Conservation (phyloP, 176 grass and related monocot species). For the Bolboschoenus planiculmis region DNA sequence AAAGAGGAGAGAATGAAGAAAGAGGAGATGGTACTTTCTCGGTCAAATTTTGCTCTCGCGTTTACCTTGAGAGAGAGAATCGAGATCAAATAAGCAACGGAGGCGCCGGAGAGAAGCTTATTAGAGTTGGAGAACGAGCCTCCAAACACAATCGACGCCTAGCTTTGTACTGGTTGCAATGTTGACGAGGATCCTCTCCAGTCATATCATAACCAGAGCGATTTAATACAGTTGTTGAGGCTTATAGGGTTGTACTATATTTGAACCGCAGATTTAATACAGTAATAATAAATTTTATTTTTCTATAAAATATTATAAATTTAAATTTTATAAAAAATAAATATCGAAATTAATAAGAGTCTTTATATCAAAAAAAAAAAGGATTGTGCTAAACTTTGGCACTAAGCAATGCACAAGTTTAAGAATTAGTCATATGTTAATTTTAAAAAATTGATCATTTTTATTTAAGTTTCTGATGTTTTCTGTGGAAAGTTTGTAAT, state of each 20-base stretch:
- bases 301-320: no score
- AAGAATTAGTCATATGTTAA: background rate
- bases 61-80: slow-evolving; percentile 23
- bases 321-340: no score
- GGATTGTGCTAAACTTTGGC: no score
- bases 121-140: background rate
- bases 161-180: slow-evolving; percentile 4
- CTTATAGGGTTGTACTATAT: no score
- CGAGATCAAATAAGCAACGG: background rate
- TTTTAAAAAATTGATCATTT: background rate
- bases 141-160: background rate
- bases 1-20: background rate
- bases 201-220: background rate
- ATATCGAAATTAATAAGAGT: no score
- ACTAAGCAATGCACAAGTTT: background rate
- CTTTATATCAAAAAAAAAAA: no score
- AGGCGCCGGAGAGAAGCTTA: background rate
- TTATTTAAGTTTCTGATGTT: no score
- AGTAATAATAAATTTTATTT: no score
- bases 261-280: no score
- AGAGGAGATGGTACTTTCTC: background rate
- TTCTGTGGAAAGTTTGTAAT: no score
- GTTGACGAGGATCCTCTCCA: slow-evolving; percentile 15
- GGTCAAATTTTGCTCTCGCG: background rate
- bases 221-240: no score